Percentiles rank a stretch among this genome's conserved stretches.
These are phyloP conservation scores for Rutidosis leptorrhynchoides DNA, from an alignment of 129 eudicot genomes.

Conservation along the genomic window DNA sequence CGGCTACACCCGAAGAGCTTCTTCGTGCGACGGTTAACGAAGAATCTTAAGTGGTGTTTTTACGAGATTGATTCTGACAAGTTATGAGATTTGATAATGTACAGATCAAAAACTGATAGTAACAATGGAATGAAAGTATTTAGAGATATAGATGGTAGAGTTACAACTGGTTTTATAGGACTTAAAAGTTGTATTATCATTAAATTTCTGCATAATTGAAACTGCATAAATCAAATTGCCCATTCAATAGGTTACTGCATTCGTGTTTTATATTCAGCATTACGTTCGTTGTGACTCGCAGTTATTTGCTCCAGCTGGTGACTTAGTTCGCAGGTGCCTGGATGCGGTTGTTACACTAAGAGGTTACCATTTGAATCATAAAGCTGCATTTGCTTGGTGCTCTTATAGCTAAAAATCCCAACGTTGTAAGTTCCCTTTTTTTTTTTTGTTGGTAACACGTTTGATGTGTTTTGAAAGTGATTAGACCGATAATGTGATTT, in stretches of 20 bases:
- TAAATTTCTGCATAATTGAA: conserved; percentile 15
- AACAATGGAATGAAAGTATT: conserved; percentile 24
- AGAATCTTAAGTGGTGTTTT: conserved; percentile 16
- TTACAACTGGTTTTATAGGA: conserved; percentile 42
- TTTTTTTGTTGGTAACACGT: neutral
- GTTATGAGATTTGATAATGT: conserved; percentile 45
- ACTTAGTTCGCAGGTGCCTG: neutral
- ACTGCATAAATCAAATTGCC: neutral
- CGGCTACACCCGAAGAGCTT: conserved; percentile 87
- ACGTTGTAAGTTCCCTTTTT: conserved; percentile 43
- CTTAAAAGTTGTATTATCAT: conserved; percentile 19
- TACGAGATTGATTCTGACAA: conserved; percentile 28
- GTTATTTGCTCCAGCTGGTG: neutral
- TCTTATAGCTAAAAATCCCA: conserved; percentile 68
- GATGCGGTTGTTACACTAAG: neutral
- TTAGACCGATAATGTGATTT: neutral
- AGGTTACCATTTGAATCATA: conserved; percentile 64
- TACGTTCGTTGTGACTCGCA: neutral
- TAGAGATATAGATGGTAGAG: conserved; percentile 39
- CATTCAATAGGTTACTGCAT: neutral
- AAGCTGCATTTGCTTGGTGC: conserved; percentile 92
- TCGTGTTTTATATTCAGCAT: neutral
- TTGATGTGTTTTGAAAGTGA: conserved; percentile 4
- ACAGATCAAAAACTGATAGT: conserved; percentile 46
- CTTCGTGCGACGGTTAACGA: conserved; percentile 39